Evolutionary conservation across 306 rosid species (phyloP), one percentile per base, ranked within the genome.

Genomic region (Vigna reflexopilosa): DNA sequence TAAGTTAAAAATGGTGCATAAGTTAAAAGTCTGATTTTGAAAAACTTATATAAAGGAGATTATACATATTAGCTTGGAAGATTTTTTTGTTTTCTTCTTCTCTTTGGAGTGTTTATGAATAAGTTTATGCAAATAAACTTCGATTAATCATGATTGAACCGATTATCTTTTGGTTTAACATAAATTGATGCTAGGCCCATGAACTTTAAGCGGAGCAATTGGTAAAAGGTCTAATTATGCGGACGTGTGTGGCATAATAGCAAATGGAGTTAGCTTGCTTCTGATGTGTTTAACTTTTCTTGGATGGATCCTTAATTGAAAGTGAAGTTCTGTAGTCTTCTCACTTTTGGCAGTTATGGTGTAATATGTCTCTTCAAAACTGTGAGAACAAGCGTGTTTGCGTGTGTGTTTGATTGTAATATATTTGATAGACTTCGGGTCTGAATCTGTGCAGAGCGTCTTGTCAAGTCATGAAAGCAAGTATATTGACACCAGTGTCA

Each of bases 371-470:
- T 20, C 7, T 58, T 49, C 54, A 59, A 57, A 28, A 28, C 42
- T 17, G 70, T 50, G 64, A 76, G 51, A 64, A 9, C 13, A 42
- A 42, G 55, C 19, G 72, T 32, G 40, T 2, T 24, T 24, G 28
- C 22, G 22, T 49, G 5, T 49, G 19, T 15, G 1, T 34, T 34
- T 34, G 2, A 4, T 50, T 50, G 63, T 13, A 56, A 42, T 40
- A 38, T 77, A 24, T 44, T 42, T 10, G 49, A 22, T 36, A 48
- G 12, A 36, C 64, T 71, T 49, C 67, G 28, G 50, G 61, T 16
- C 9, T 22, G 49, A 59, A 38, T 34, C 32, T 70, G 36, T 67
- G 45, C 64, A 61, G 15, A 69, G 69, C 55, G 26, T 58, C 28
- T 69, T 58, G 19, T 32, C 51, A 69, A 13, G 28, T 78, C 32